Percentiles rank a stretch among this genome's conserved stretches.
phyloP scores from a whole-genome alignment of 2,329 filamentous ascomycete genomes.

The Diaporthe eres region DNA sequence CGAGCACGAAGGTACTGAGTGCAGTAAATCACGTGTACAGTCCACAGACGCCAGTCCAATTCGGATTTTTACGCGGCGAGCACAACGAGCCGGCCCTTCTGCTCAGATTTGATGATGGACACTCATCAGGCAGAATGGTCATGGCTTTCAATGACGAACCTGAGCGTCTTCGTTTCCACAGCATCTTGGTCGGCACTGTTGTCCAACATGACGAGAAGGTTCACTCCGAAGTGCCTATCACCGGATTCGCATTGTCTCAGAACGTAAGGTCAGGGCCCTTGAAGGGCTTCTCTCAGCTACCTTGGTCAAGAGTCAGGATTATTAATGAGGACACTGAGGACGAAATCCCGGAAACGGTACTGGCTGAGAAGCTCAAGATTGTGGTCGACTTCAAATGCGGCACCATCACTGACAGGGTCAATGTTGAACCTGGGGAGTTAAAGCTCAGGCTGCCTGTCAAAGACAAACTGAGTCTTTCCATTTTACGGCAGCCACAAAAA shows the following conservation, averaged over 20 bases:
- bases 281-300: conserved; percentile 63
- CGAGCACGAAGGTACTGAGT: conserved; percentile 82
- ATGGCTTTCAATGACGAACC: conserved; percentile 82
- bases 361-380: conserved; percentile 82
- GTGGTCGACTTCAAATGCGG: conserved; percentile 83
- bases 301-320: conserved; percentile 78
- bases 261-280: conserved; percentile 65
- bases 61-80: conserved; percentile 82
- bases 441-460: conserved; percentile 75
- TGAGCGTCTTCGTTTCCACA: conserved; percentile 80
- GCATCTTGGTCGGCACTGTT: conserved; percentile 80
- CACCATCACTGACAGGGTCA: conserved; percentile 86
- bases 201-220: conserved; percentile 77
- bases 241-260: conserved; percentile 74
- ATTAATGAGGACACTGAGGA: conserved; percentile 80
- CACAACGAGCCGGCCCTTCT: conserved; percentile 78
- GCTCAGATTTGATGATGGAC: conserved; percentile 77
- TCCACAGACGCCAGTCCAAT: conserved; percentile 78
- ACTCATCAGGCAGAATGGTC: conserved; percentile 78
- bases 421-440: conserved; percentile 82
- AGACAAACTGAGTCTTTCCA: conserved; percentile 72
- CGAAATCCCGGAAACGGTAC: conserved; percentile 75
- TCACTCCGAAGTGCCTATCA: conserved; percentile 77
- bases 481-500: conserved; percentile 80
- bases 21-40: conserved; percentile 80